phyloP scores from a whole-genome alignment of 108 stramenopile species.

The Pseudonitzschia delicatissima region DNA sequence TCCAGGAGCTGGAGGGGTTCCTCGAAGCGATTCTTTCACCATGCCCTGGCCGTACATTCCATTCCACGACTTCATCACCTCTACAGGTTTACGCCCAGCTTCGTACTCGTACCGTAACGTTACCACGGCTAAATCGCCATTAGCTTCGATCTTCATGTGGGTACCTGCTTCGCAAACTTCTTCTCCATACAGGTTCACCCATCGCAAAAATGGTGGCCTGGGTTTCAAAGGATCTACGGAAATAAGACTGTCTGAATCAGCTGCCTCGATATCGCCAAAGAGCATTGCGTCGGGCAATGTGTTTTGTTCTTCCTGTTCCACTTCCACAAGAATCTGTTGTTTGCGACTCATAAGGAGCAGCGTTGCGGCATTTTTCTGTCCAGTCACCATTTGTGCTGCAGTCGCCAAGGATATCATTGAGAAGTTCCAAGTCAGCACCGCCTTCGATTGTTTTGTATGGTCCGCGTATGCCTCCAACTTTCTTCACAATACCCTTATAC shows the following conservation, averaged over 20 bases:
- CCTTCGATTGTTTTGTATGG: constrained; percentile 31
- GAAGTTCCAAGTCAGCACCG: constrained; percentile 62
- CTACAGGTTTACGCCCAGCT: constrained; percentile 60
- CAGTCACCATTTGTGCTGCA: constrained; percentile 14
- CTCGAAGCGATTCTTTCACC: constrained; percentile 75
- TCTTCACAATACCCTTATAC: constrained; percentile 61
- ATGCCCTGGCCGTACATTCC: constrained; percentile 76
- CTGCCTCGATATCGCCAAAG: neutral
- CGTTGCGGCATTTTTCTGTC: constrained; percentile 27
- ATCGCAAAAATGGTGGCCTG: constrained; percentile 65
- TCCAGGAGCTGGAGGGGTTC: constrained; percentile 76
- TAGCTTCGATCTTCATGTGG: constrained; percentile 45
- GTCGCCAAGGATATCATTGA: constrained; percentile 11
- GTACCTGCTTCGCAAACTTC: constrained; percentile 70
- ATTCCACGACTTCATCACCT: constrained; percentile 67
- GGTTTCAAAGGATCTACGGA: constrained; percentile 20
- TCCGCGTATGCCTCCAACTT: constrained; percentile 41
- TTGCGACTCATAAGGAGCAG: constrained; percentile 51
- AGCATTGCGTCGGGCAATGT: constrained; percentile 14
- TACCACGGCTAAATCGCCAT: constrained; percentile 35
- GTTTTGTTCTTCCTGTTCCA: constrained; percentile 54
- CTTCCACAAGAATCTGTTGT: constrained; percentile 67
- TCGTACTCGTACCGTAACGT: constrained; percentile 68
- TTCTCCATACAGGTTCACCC: constrained; percentile 81
- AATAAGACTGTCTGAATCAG: constrained; percentile 4